phyloP scores from a whole-genome alignment of 2,329 filamentous ascomycete genomes.

The Cytospora piceae region DNA sequence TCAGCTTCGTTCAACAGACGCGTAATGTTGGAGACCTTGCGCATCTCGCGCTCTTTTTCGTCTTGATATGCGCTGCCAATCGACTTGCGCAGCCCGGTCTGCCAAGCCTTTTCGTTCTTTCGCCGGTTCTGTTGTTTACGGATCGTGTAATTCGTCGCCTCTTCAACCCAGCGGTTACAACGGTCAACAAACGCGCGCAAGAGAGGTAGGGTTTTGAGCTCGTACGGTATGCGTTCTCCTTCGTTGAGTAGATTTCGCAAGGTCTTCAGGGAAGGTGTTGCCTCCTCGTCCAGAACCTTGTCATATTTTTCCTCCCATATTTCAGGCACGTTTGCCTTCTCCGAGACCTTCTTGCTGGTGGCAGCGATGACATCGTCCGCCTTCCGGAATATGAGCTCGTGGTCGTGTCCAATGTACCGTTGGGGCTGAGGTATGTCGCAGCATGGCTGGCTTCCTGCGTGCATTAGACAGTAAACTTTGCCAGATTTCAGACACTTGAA shows the following conservation, averaged over 20 bases:
- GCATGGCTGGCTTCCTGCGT: conserved; percentile 80
- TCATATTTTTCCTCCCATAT: conserved; percentile 90
- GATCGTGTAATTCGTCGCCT: conserved; percentile 93
- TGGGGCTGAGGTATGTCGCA: conserved; percentile 71
- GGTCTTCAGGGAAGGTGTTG: conserved; percentile 82
- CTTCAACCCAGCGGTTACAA: conserved; percentile 97
- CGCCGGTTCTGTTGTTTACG: conserved; percentile 97
- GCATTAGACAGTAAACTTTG: conserved; percentile 80
- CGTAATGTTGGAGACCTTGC: conserved; percentile 86
- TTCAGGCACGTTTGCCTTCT: conserved; percentile 85
- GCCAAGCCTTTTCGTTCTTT: conserved; percentile 89
- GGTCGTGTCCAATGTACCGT: conserved; percentile 70
- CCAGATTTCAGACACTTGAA: conserved; percentile 83
- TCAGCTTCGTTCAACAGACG: conserved; percentile 83
- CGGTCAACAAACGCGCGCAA: conserved; percentile 90
- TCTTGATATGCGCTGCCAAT: conserved; percentile 62
- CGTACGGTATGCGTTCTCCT: conserved; percentile 94
- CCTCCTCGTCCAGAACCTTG: conserved; percentile 79
- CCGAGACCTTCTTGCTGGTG: conserved; percentile 75
- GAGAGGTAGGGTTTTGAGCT: conserved; percentile 78
- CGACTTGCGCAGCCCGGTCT: conserved; percentile 72
- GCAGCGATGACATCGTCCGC: conserved; percentile 70
- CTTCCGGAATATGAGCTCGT: conserved; percentile 78
- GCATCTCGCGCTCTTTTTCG: conserved; percentile 83
- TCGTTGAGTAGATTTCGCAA: conserved; percentile 84